phyloP scores from a whole-genome alignment of 495 filamentous ascomycete genomes.

The Penicillium soppii region DNA sequence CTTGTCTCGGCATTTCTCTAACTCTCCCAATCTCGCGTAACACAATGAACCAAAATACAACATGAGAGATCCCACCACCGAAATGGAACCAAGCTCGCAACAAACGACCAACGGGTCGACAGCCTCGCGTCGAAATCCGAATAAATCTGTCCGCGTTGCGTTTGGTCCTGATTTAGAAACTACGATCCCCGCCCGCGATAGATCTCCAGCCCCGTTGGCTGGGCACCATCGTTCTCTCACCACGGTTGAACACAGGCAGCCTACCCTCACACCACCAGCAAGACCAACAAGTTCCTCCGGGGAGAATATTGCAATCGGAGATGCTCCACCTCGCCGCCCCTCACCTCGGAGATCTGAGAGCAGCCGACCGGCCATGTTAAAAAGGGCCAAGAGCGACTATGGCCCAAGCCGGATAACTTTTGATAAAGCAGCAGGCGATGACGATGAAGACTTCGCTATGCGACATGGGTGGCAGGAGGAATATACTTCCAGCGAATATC shows the following conservation, averaged over 20 bases:
- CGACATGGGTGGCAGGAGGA: slow-evolving; percentile 64
- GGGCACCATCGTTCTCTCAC: slow-evolving; percentile 44
- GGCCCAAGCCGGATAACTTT: slow-evolving; percentile 44
- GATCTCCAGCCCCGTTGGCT: slow-evolving; percentile 36
- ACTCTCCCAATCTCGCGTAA: slow-evolving; percentile 17
- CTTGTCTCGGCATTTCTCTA: slow-evolving; percentile 8
- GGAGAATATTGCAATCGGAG: slow-evolving; percentile 24
- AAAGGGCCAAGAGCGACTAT: slow-evolving; percentile 73
- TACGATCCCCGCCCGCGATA: slow-evolving; percentile 41
- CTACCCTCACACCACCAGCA: slow-evolving; percentile 18
- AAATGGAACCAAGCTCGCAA: slow-evolving; percentile 38
- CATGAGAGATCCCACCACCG: slow-evolving; percentile 42
- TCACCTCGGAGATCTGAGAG: slow-evolving; percentile 33
- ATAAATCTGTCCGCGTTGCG: slow-evolving; percentile 44
- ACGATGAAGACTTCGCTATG: slow-evolving; percentile 55
- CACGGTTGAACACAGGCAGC: slow-evolving; percentile 31
- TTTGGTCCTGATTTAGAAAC: slow-evolving; percentile 47
- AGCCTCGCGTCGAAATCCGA: slow-evolving; percentile 35
- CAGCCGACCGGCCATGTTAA: slow-evolving; percentile 55
- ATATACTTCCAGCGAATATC: slow-evolving; percentile 58
- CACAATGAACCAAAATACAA: slow-evolving; percentile 38
- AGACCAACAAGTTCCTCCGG: slow-evolving; percentile 39
- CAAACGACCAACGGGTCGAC: slow-evolving; percentile 28
- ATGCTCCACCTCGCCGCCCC: slow-evolving; percentile 25
- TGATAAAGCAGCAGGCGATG: slow-evolving; percentile 33